Base-by-base conservation (phyloP, 805 yeast genomes). In the Candida verbasci region DNA sequence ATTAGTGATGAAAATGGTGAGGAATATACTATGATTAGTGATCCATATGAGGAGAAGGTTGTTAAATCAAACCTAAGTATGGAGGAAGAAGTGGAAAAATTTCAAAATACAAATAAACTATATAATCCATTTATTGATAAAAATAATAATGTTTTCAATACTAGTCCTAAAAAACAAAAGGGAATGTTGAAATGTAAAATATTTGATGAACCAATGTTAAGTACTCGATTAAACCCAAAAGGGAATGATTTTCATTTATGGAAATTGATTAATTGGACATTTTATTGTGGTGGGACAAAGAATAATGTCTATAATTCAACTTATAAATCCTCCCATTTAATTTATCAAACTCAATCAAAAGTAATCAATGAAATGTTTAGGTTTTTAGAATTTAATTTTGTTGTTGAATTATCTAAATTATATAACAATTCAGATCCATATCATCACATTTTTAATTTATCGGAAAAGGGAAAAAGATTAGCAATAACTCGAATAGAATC, bases 191-290 rank as follows among this genome's bases (percentile, higher is more conserved):
- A 37, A 11, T 14, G 15, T 9, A 35, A 27, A 31, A 17, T 65
- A 2, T 63, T 59, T 48, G 70, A 58, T 37, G 70, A 67, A 17
- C 40, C 42, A 10, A 35, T 60, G 4, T 34, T 65, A 5, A 44
- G 55, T 3, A 39, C 40, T 14, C 48, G 48, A 24, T 41, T 65
- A 10, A 50, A 49, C 36, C 58, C 60, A 2, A 37, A 36, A 12
- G 43, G 45, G 21, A 16, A 34, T 4, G 39, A 40, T 10, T 62
- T 50, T 44, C 49, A 39, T 26, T 9, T 65, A 5, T 62, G 68
- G 69, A 38, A 45, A 10, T 38, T 65, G 23, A 34, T 62, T 9
- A 50, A 53, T 25, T 66, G 71, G 71, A 42, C 60, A 9, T 59
- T 62, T 31, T 48, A 48, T 42, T 66, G 71, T 45, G 65, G 66